Conservation (phyloP, 148 eudicot genomes). For the Arbutus unedo region DNA sequence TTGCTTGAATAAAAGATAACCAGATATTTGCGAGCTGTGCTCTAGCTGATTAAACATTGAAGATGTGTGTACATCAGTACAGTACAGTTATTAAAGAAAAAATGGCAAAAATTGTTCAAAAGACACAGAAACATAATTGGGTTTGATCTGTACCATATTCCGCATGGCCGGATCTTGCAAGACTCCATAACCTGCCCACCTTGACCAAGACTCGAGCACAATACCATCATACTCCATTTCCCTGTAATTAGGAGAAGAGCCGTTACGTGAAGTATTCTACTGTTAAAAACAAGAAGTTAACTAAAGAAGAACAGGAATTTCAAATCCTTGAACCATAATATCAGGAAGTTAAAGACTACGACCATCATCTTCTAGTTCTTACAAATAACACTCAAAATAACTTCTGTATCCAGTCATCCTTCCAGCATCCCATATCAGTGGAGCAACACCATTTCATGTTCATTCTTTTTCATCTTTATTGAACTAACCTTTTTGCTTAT, state of each 20-base stretch:
- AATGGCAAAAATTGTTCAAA: neutral
- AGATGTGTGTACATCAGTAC: neutral
- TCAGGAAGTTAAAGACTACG: neutral
- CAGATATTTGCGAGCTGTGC: neutral
- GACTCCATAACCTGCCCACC: slow-evolving; percentile 89
- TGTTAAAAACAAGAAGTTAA: neutral
- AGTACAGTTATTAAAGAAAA: neutral
- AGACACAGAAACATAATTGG: neutral
- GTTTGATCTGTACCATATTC: slow-evolving; percentile 44
- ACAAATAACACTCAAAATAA: neutral
- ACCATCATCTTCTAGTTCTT: neutral
- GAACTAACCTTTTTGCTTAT: neutral
- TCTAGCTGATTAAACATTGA: slow-evolving; percentile 7
- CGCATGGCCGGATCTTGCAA: slow-evolving; percentile 69
- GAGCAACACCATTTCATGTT: neutral
- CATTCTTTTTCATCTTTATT: neutral
- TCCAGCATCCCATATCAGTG: neutral
- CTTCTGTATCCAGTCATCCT: neutral
- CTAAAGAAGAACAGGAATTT: neutral
- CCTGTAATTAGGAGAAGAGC: slow-evolving; percentile 34
- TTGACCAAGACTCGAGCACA: slow-evolving; percentile 98
- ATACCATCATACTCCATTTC: slow-evolving; percentile 93
- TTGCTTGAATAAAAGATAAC: neutral
- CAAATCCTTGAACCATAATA: neutral
- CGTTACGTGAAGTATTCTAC: too few relatives aligned